A percentile compares a stretch with the other conserved stretches of the same genome.
These are phyloP conservation scores for Cladorrhinum sp. DNA, from an alignment of 2,329 filamentous ascomycete species.

Conservation along the genomic window DNA sequence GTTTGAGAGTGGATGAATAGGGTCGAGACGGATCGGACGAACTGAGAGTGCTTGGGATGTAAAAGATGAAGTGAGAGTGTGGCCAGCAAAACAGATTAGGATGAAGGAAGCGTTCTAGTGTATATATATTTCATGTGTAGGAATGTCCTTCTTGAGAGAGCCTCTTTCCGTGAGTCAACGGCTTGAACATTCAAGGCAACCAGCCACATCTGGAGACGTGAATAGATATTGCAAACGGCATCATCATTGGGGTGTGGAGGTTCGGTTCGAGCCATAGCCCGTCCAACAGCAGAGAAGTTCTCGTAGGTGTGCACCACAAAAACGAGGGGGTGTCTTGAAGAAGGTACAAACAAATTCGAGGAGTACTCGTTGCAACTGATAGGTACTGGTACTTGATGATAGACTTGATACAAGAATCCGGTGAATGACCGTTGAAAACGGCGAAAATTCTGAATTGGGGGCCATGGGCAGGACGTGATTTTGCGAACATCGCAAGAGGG, in stretches of 20 bases:
- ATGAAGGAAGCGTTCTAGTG: neutral
- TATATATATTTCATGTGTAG: constrained; percentile 8
- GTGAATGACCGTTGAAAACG: neutral
- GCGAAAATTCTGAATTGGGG: neutral
- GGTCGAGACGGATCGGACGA: neutral
- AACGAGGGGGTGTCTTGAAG: neutral
- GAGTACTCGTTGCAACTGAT: neutral
- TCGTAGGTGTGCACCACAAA: neutral
- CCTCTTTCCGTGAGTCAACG: neutral
- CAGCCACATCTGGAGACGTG: neutral
- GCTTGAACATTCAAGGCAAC: neutral
- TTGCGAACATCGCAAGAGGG: neutral
- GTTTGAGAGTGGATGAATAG: neutral
- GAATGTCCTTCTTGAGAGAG: neutral
- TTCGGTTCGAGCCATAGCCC: neutral
- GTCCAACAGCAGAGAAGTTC: neutral
- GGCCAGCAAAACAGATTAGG: neutral
- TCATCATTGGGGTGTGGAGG: neutral
- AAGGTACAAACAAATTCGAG: neutral
- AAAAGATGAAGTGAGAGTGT: neutral
- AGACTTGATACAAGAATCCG: neutral
- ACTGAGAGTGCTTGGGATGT: neutral
- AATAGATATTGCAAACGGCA: neutral
- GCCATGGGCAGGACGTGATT: neutral
- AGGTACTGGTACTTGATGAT: neutral